Evolutionary conservation across 306 rosid genomes (phyloP), one percentile per base, ranked within the genome.

Genomic region (Pachyrhizus erosus): DNA sequence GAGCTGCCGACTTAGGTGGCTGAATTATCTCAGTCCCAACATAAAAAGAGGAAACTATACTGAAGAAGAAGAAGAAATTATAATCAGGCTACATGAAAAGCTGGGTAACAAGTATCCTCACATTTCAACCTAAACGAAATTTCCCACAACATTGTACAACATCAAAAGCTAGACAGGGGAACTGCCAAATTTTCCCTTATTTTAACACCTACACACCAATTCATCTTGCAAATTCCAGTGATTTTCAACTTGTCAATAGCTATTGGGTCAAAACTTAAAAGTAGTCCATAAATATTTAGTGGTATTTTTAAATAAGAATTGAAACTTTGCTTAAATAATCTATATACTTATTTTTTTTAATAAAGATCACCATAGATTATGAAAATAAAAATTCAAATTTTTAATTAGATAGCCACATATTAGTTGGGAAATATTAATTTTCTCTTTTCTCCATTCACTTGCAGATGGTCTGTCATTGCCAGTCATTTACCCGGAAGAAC

Each of bases 391-490:
- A n/a, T n/a, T n/a, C n/a, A n/a, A n/a, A n/a, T n/a, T n/a, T n/a
- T n/a, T 34, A 34, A 4, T 34, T 27, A 27, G 1, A 3, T 27
- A 1, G 3, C 1, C 3, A 27, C 17, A 4, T 5, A 51, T 51
- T 52, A 15, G 23, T n/a, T 18, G 60, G 7, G 10, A 14, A 21
- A 57, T 57, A 10, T 21, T 65, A 65, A 39, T 42, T 15, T 57
- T 37, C 21, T 58, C 1, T 39, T 23, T 75, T 62, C 18, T 45
- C 14, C 37, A 23, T 61, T 77, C 21, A 1, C 1, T 17, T 79
- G 73, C 60, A 84, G 87, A 58, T 84, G 87, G 87, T 84, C 81
- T 2, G 78, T 73, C 0, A 84, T 84, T 43, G 87, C 87, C 0
- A 26, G 68, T 12, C 42, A 79, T 14, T 71, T 84, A 1, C 81